phyloP scores from a whole-genome alignment of 306 rosid species.

The Cicer yamashitae region DNA sequence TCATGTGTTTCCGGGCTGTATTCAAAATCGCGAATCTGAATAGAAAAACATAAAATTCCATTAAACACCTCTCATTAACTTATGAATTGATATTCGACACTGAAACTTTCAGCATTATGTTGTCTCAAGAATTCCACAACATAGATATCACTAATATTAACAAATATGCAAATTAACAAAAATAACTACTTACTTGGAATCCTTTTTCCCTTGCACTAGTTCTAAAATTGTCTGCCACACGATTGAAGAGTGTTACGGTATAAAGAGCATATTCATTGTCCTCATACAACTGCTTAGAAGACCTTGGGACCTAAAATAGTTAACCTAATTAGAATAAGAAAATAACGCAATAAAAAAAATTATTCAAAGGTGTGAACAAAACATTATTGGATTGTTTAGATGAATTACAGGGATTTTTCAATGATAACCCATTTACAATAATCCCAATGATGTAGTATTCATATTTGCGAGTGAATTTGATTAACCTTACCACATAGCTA shows the following conservation, averaged over 20 bases:
- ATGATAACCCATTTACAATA: constrained; percentile 34
- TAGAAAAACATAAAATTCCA: constrained; percentile 42
- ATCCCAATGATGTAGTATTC: constrained; percentile 31
- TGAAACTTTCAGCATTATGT: constrained; percentile 21
- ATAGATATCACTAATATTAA: constrained; percentile 19
- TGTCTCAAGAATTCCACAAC: constrained; percentile 27
- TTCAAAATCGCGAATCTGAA: constrained; percentile 91
- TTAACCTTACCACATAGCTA: constrained; percentile 71
- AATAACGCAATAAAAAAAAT: constrained; percentile 26
- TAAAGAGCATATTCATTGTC: constrained; percentile 94
- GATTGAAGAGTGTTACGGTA: constrained; percentile 81
- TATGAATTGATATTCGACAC: constrained; percentile 14
- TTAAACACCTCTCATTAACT: constrained; percentile 35
- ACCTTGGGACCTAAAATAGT: constrained; percentile 88
- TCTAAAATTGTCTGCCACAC: constrained; percentile 88
- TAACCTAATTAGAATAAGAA: constrained; percentile 47
- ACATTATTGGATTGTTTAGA: constrained; percentile 30
- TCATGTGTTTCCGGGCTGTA: constrained; percentile 84
- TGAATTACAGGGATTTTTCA: constrained; percentile 35
- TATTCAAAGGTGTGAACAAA: constrained; percentile 40
- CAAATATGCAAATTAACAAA: constrained; percentile 4
- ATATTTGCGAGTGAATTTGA: constrained; percentile 35
- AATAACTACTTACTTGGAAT: constrained; percentile 71
- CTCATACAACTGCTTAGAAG: constrained; percentile 82
- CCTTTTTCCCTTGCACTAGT: constrained; percentile 85